Evolutionary conservation across 768 basidiomycete genomes (phyloP), one percentile per base, ranked within the genome.

Genomic region (Leucocoprinus leucothites): DNA sequence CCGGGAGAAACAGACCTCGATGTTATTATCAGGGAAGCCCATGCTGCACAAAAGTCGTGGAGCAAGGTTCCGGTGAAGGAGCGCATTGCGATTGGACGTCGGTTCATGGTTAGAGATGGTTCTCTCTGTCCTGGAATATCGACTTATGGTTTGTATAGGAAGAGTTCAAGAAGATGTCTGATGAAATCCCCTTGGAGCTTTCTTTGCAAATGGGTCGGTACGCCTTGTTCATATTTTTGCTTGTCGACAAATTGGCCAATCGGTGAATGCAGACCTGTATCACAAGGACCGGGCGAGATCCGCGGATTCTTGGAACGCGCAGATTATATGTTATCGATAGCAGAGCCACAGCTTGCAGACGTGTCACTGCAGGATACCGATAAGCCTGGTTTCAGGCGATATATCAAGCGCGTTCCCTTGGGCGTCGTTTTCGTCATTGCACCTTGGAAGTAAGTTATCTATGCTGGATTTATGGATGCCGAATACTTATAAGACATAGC

Each of bases 191-290:
- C 0, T 64, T 80, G 28, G 94, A 98, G 62, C 74, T 98, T 50
- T 86, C 93, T 0, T 61, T 85, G 50, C 91, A 97, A 71, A 98
- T 99, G 89, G 96, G 96, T 35, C 76, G 94, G 92, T 92, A 57
- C 42, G 50, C 38, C 38, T 26, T 60, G 84, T 69, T 31, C 25
- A 41, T 38, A 14, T 48, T 44, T 35, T 40, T 53, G n/a, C n/a
- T n/a, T n/a, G n/a, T n/a, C n/a, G n/a, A n/a, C 26, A 42, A 49
- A 35, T 11, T 34, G 31, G 9, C 16, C 16, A 18, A n/a, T 18
- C 18, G 14, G 8, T n/a, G 9, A 7, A 6, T 43, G 51, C 16
- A 94, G 94, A 43, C 96, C 96, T 0, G 77, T 92, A 47, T 80
- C 84, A 0, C 92, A 94, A 66, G 76, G 77, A 35, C 71, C 83